A percentile compares a stretch with the other conserved stretches of the same genome.
phyloP scores from a whole-genome alignment of 352 stramenopile genomes.

The Phytopythium boreale region DNA sequence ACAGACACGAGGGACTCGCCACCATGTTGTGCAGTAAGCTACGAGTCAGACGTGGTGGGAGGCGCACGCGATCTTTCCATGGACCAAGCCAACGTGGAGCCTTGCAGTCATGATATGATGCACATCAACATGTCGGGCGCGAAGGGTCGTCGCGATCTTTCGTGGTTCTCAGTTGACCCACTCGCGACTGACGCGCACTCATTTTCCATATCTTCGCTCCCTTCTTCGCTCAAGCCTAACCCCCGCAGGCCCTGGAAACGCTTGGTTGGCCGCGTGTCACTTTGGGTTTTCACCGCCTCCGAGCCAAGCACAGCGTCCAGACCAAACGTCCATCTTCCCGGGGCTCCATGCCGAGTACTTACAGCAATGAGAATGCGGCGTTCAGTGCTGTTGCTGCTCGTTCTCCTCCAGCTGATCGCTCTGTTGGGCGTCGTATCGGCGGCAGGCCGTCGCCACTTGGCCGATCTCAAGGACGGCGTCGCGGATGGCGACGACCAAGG shows the following conservation, averaged over 20 bases:
- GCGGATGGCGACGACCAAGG: neutral
- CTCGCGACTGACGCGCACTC: too few species aligned
- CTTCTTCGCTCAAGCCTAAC: too few species aligned
- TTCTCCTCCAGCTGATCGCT: constrained; percentile 2
- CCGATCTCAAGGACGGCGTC: constrained; percentile 1
- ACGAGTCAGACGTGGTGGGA: too few species aligned
- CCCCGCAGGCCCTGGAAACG: too few species aligned
- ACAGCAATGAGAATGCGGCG: neutral
- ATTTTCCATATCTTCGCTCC: neutral
- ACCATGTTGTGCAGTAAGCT: too few species aligned
- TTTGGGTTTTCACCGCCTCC: neutral
- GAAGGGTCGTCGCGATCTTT: constrained; percentile 6
- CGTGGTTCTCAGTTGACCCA: neutral
- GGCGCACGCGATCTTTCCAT: too few species aligned
- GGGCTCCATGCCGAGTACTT: neutral
- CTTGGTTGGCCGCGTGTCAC: neutral
- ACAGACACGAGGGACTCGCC: too few species aligned
- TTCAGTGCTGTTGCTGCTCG: neutral
- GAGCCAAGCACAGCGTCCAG: neutral
- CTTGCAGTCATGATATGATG: neutral
- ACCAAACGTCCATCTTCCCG: too few species aligned
- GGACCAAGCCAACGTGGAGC: too few species aligned
- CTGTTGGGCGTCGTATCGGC: neutral
- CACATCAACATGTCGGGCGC: neutral
- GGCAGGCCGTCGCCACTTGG: neutral